Evolutionary conservation across 169 alveolate genomes (phyloP), one percentile per base, ranked within the genome.

Genomic region (Plasmodium sp.): DNA sequence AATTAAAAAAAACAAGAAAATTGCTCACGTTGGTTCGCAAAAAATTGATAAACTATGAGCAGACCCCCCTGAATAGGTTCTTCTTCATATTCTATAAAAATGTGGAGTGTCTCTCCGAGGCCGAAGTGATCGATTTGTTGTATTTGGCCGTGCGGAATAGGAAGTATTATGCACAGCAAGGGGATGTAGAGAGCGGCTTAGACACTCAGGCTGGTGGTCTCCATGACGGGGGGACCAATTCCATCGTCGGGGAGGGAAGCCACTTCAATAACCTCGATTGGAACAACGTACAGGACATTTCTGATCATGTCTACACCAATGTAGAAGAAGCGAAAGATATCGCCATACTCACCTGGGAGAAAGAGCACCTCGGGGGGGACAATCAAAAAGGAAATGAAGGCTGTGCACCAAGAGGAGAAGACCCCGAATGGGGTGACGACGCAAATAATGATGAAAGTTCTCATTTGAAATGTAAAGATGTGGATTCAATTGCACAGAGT

Each of bases 81-180:
- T 90, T 62, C 56, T 90, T 74, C 83, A 90, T 90, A 80, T 67
- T 90, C 33, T 90, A 90, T 62, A 90, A 90, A 90, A 90, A 90
- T 67, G 62, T 58, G 5, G 83, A 80, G 51, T 90, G 74, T 43
- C 79, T 90, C 45, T 45, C 84, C 12, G 75, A 56, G 34, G 41
- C 51, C 31, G 94, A 90, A 62, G 77, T 90, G 1, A 90, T 90
- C 36, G 48, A 80, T 51, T 79, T 90, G 39, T 7, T 90, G 7
- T 90, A 90, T 36, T 45, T 58, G 72, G 94, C 94, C 51, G 16
- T 90, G 9, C 67, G 82, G 36, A 80, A 90, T n/a, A 90, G 54
- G 48, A 79, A 62, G 45, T 90, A 33, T 90, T 34, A 90, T 80
- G 31, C 45, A 1, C 41, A 75, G 10, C n/a, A 58, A 39, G 36